These are phyloP conservation scores for Daldinia childiae DNA, from an alignment of 495 filamentous ascomycete genomes.

Conservation along the genomic window DNA sequence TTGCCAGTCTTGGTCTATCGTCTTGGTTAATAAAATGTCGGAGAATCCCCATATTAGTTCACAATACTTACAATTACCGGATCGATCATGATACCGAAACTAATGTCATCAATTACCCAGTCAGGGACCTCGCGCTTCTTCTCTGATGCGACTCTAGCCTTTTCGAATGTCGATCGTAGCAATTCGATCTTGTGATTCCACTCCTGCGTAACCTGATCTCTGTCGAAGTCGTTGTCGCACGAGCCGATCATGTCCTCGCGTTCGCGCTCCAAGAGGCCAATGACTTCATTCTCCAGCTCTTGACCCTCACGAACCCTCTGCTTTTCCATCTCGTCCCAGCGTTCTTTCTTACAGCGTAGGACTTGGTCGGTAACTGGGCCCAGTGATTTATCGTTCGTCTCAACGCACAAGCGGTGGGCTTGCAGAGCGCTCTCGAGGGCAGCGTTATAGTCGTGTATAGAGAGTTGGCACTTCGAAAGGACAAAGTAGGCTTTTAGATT, in stretches of 20 bases:
- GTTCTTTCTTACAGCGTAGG: constrained; percentile 79
- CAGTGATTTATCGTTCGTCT: constrained; percentile 66
- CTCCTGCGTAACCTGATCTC: constrained; percentile 63
- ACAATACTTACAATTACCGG: constrained; percentile 72
- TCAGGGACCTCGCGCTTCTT: constrained; percentile 79
- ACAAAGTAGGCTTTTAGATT: constrained; percentile 86
- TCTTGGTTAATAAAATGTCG: constrained; percentile 4
- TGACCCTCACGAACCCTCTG: constrained; percentile 54
- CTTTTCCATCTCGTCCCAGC: constrained; percentile 69
- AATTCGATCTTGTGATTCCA: constrained; percentile 68
- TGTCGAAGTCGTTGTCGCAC: constrained; percentile 49
- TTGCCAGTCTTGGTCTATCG: constrained; percentile 81
- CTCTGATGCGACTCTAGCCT: constrained; percentile 58
- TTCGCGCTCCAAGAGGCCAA: constrained; percentile 51
- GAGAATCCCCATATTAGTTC: neutral
- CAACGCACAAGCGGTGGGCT: constrained; percentile 78
- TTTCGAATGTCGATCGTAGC: constrained; percentile 68
- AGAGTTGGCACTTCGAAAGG: constrained; percentile 83
- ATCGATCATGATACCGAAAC: constrained; percentile 92
- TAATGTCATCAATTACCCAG: constrained; percentile 88
- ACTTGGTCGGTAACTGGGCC: constrained; percentile 72
- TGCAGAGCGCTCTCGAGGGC: constrained; percentile 74
- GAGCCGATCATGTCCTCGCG: constrained; percentile 36
- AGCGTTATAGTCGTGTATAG: constrained; percentile 75
- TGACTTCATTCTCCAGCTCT: constrained; percentile 66